Evolutionary conservation across 352 stramenopile species (phyloP), one percentile per base, ranked within the genome.

Genomic region (Elongisporangium undulatum): DNA sequence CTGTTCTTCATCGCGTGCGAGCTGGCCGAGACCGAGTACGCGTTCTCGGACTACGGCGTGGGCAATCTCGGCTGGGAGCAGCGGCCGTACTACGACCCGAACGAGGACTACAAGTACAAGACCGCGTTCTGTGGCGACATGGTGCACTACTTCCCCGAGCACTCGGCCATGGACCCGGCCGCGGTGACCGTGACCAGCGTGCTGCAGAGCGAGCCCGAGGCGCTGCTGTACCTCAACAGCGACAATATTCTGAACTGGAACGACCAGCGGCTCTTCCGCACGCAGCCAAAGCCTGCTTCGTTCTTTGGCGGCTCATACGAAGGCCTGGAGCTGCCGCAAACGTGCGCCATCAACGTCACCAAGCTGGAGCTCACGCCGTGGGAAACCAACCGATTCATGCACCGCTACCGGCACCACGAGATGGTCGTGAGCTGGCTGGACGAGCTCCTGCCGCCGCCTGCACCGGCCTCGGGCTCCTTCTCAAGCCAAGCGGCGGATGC

Each of bases 1-100:
- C 65, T 82, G 0, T 85, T 79, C 49, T 85, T 85, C 60, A 49
- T 82, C 12, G 79, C 79, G 1, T 79, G 69, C 58, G 76, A 88
- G 52, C 58, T 88, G 4, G 75, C 78, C 8, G 75, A 88, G 55
- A 72, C 75, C 19, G 53, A 72, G 23, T 88, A 82, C 51, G 51
- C 56, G 9, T 77, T 88, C 29, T 85, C 75, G 1, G 70, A 85
- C 34, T 82, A 74, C 41, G 73, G 49, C 1, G 71, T 85, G 16
- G 78, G 75, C 55, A 61, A 65, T 20, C 65, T 75, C 53, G 77
- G 72, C 52, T 62, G 22, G 4, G 72, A 84, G 23, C 10, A 45
- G 34, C 34, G 12, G 13, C 34, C 34, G 10, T 51, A 63, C n/a
- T 63, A 61, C 16, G 38, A 64, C 13, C 29, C 72, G 0, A 63